phyloP scores from a whole-genome alignment of 176 grass and related monocot species.

The Oryza brachyantha region DNA sequence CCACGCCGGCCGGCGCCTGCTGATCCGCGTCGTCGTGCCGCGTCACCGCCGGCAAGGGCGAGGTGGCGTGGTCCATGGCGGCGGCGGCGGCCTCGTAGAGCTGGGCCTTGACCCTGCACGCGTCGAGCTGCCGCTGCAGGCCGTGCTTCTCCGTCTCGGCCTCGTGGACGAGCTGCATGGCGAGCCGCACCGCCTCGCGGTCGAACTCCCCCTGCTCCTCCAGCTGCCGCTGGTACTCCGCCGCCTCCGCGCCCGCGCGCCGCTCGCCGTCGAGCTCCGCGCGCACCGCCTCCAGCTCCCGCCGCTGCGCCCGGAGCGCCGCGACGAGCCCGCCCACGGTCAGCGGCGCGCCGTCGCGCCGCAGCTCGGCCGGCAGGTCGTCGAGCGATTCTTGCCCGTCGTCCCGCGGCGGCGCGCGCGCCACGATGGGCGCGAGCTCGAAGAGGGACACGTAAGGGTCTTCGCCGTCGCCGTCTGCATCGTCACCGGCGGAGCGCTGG shows the following conservation, averaged over 20 bases:
- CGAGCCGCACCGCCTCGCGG: constrained; percentile 44
- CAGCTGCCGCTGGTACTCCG: constrained; percentile 28
- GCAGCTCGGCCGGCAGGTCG: neutral
- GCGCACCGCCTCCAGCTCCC: constrained; percentile 29
- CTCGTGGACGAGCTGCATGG: constrained; percentile 52
- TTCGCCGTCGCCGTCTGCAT: neutral
- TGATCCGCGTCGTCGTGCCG: neutral
- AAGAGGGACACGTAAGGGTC: constrained; percentile 36
- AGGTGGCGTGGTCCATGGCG: neutral
- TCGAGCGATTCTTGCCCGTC: neutral
- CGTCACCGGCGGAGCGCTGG: neutral
- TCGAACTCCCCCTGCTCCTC: constrained; percentile 51
- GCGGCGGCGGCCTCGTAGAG: neutral
- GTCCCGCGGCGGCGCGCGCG: neutral
- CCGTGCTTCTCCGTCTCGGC: constrained; percentile 40
- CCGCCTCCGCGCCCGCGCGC: constrained; percentile 10
- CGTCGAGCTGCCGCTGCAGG: constrained; percentile 39
- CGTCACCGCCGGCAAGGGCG: neutral
- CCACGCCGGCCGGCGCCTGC: too few species aligned
- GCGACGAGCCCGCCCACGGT: constrained; percentile 9
- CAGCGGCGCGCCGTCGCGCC: neutral
- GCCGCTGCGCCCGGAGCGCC: neutral
- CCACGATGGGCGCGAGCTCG: constrained; percentile 39
- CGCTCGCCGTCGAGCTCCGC: constrained; percentile 19
- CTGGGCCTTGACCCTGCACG: constrained; percentile 30